Conservation (phyloP, 805 yeast genomes). For the Saccharomycopsis malanga region DNA sequence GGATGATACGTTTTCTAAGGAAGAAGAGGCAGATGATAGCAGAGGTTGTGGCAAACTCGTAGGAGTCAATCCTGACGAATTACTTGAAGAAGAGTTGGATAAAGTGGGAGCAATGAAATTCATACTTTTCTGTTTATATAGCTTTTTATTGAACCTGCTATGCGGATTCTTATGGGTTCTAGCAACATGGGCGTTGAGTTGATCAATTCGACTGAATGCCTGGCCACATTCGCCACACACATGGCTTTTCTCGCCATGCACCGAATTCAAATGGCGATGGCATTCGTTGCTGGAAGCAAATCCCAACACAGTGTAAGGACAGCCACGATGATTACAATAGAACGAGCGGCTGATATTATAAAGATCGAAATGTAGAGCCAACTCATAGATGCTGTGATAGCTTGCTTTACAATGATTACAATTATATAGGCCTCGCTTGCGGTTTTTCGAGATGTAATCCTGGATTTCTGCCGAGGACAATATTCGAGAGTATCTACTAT, state of each 20-base stretch:
- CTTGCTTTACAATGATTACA: constrained; percentile 19
- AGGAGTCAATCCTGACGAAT: too few relatives aligned
- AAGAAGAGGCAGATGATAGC: too few relatives aligned
- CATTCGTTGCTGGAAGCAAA: constrained; percentile 16
- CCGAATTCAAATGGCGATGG: constrained; percentile 14
- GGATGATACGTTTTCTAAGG: too few relatives aligned
- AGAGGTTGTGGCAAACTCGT: not conserved
- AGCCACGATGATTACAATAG: constrained; percentile 8
- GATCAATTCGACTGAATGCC: constrained; percentile 17
- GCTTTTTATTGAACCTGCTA: constrained; percentile 23
- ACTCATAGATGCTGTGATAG: constrained; percentile 11
- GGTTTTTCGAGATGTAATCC: constrained; percentile 10
- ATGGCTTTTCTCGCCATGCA: constrained; percentile 18
- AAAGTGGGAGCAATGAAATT: not conserved
- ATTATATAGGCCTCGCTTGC: constrained; percentile 33
- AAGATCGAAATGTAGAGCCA: constrained; percentile 20
- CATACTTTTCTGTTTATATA: constrained; percentile 10
- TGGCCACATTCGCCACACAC: constrained; percentile 10
- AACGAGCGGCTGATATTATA: constrained; percentile 11
- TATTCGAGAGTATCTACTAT: constrained; percentile 10
- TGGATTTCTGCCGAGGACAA: constrained; percentile 6
- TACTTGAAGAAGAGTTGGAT: not conserved
- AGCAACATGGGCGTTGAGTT: constrained; percentile 16
- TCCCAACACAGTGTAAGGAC: constrained; percentile 17
- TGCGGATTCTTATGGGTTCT: constrained; percentile 19